Percentiles rank a stretch among this genome's conserved stretches.
phyloP scores from a whole-genome alignment of 441 rosid genomes.

The Viola pubescens region DNA sequence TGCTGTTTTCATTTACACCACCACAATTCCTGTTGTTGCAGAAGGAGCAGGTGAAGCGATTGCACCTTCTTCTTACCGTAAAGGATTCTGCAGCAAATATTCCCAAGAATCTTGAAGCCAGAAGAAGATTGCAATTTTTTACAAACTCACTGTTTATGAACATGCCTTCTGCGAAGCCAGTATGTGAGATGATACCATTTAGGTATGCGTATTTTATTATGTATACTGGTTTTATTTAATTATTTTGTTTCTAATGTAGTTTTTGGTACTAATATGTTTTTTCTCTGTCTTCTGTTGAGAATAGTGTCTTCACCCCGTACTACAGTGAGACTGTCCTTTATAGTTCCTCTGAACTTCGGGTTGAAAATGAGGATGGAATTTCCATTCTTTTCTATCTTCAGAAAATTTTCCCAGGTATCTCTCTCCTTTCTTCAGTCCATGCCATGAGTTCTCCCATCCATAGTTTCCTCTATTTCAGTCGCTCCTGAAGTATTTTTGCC shows the following conservation, averaged over 20 bases:
- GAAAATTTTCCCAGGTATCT: constrained; percentile 93
- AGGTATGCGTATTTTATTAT: constrained; percentile 34
- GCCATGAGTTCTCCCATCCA: neutral
- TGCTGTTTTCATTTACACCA: constrained; percentile 18
- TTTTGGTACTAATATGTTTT: neutral
- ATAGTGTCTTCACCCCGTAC: constrained; percentile 99
- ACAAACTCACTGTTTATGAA: constrained; percentile 93
- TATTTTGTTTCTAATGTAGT: neutral
- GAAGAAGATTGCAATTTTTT: constrained; percentile 93
- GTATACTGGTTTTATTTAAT: neutral
- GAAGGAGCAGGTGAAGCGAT: constrained; percentile 92
- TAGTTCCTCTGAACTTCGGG: constrained; percentile 82
- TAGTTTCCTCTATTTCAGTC: no score
- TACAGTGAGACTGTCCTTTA: constrained; percentile 99
- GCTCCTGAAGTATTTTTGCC: neutral
- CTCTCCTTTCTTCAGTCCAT: constrained; percentile 15
- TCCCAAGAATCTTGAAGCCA: constrained; percentile 97
- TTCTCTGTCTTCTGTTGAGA: constrained; percentile 15
- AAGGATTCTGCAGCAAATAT: constrained; percentile 91
- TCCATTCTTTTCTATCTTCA: constrained; percentile 97
- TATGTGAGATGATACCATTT: constrained; percentile 86
- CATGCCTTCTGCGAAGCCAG: constrained; percentile 89
- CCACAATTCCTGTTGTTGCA: constrained; percentile 29
- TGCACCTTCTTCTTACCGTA: constrained; percentile 96
- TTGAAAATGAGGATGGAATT: constrained; percentile 99